phyloP scores from a whole-genome alignment of 148 eudicot genomes.

The Gaultheria prostrata region DNA sequence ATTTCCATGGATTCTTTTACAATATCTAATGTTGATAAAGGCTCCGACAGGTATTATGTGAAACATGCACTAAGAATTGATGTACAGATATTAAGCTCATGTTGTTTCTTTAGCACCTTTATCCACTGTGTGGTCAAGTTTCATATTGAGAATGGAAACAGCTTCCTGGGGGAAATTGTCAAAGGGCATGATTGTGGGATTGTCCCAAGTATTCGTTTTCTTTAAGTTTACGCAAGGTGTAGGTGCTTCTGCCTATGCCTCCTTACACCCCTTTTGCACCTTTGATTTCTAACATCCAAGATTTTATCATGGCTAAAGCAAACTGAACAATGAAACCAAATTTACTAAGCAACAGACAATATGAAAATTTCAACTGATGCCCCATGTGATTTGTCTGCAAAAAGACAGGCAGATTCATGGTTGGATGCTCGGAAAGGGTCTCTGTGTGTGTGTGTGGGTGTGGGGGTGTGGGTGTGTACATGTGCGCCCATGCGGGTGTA shows the following conservation, averaged over 20 bases:
- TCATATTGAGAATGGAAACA: neutral
- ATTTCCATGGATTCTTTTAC: constrained; percentile 71
- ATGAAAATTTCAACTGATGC: neutral
- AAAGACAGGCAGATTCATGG: neutral
- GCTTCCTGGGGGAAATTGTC: neutral
- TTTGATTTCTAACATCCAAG: neutral
- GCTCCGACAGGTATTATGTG: constrained; percentile 62
- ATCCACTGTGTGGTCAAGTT: neutral
- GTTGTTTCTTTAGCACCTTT: neutral
- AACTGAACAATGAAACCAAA: neutral
- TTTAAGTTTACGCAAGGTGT: neutral
- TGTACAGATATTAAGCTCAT: neutral
- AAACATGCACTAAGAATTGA: neutral
- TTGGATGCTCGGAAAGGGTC: neutral
- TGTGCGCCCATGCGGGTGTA: too few relatives aligned
- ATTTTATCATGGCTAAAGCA: neutral
- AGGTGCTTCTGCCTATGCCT: neutral
- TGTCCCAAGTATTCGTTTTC: neutral
- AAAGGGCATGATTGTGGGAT: neutral
- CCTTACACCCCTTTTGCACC: neutral
- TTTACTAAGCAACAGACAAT: neutral
- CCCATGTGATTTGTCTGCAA: neutral
- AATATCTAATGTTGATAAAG: constrained; percentile 64
- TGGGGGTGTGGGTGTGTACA: too few relatives aligned
- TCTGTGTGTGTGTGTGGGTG: too few relatives aligned